phyloP scores from a whole-genome alignment of 176 grass and related monocot genomes.

The Hyparrhenia diplandra region DNA sequence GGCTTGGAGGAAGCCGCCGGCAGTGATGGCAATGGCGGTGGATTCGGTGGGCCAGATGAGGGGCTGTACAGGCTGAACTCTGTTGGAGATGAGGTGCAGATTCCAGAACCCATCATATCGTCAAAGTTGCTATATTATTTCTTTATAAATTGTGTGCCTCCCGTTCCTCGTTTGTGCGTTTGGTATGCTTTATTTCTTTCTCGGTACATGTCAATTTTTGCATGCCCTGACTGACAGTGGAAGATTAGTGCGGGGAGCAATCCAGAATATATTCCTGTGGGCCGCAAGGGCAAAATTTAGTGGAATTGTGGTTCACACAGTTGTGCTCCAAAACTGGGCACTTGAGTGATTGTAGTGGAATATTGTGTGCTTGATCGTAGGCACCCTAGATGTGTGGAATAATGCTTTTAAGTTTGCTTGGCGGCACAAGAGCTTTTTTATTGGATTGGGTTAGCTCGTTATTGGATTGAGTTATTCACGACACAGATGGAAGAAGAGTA shows the following conservation, averaged over 20 bases:
- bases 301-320: constrained; percentile 2
- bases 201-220: neutral
- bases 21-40: constrained; percentile 38
- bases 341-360: neutral
- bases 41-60: constrained; percentile 53
- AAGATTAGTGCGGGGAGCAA: constrained; percentile 20
- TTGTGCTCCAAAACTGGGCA: neutral
- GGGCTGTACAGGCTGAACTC: constrained; percentile 49
- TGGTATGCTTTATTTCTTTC: constrained; percentile 22
- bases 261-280: constrained; percentile 34
- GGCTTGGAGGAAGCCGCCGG: constrained; percentile 63
- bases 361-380: neutral
- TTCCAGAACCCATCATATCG: constrained; percentile 15
- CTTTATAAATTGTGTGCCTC: neutral
- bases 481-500: constrained; percentile 4
- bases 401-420: neutral
- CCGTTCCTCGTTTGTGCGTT: constrained; percentile 7
- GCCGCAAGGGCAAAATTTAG: neutral
- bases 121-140: neutral
- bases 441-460: neutral
- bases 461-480: neutral
- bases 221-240: constrained; percentile 26
- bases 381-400: neutral
- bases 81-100: constrained; percentile 62
- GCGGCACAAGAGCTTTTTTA: neutral